Percentiles rank a stretch among this genome's conserved stretches.
Evolutionary conservation across 148 eudicot species (phyloP).

Genomic region (Dianthus caryophyllus): DNA sequence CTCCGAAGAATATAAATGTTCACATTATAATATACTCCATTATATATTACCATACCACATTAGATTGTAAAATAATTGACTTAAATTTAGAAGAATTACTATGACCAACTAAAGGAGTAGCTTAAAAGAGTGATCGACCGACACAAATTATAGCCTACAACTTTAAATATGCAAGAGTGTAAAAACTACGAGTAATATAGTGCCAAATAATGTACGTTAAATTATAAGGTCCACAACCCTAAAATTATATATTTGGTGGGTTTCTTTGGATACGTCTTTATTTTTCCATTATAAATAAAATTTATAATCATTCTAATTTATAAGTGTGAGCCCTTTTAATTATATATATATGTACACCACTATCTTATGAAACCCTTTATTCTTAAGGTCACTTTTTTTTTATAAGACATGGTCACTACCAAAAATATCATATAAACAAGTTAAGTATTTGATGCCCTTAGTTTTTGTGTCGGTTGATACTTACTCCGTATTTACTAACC

Average conservation of each 20-base stretch:
- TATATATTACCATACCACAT: too few species aligned
- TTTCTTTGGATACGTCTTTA: conserved; percentile 9
- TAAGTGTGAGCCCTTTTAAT: not conserved
- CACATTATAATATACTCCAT: too few species aligned
- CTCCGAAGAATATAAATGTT: too few species aligned
- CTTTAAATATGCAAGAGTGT: conserved; percentile 1
- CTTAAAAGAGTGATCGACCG: conserved; percentile 4
- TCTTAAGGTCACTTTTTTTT: not conserved
- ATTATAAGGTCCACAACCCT: not conserved
- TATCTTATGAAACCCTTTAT: not conserved
- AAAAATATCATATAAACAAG: not conserved
- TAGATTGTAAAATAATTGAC: too few species aligned
- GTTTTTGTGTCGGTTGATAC: conserved; percentile 31
- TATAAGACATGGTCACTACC: conserved; percentile 12
- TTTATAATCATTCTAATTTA: too few species aligned
- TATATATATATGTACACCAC: conserved; percentile 11
- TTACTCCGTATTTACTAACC: conserved; percentile 13
- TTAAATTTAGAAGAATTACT: too few species aligned
- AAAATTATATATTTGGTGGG: conserved; percentile 1
- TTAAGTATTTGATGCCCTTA: not conserved
- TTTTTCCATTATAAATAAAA: not conserved
- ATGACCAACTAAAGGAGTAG: too few species aligned
- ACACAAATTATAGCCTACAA: not conserved
- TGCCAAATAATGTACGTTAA: not conserved
- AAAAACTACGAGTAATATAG: not conserved